Base-by-base conservation (phyloP, 2,329 filamentous ascomycete genomes). In the Aspergillus nomiae region DNA sequence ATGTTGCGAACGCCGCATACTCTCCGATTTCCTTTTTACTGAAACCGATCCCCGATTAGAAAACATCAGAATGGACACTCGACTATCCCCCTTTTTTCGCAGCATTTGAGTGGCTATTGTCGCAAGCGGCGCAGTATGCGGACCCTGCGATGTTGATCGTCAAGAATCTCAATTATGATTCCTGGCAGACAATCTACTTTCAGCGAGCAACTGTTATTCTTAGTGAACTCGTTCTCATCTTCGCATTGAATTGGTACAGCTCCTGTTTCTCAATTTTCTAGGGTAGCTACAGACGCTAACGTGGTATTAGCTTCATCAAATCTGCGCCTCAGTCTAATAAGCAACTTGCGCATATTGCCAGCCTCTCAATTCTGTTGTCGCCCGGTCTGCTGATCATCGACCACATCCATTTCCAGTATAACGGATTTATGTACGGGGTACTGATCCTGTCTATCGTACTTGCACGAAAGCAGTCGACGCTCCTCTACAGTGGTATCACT, bases 11-110 rank as follows among this genome's bases (percentile, higher is more conserved):
- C 34, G 9, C n/a, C 28, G 46, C 32, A 26, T 32, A 26, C 26
- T 24, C 48, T 10, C n/a, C 45, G 32, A 12, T 36, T 36, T 21
- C 21, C 24, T 38, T 16, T 10, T 32, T 43, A 54, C 54, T 55
- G 5, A 43, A 21, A 57, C 38, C 30, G n/a, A 36, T 55, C 36
- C 21, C 1, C 45, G 34, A 51, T 41, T 69, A 89, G 84, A 90
- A 94, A 81, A 97, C 94, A 2, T 99, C 95, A 63, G 92, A 98
- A 92, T 99, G 95, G 95, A 99, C 95, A 0, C 89, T 99, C 74
- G 95, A 99, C 81, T 99, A 99, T 76, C 95, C 95, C 36, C 95
- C 95, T 9, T 97, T 98, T 81, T 99, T 99, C 75, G 95, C 95
- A 70, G 94, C 91, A 76, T 97, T 98, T 80, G 95, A 99, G 84